phyloP scores from a whole-genome alignment of 768 basidiomycete species.

The Boletus coccyginus region DNA sequence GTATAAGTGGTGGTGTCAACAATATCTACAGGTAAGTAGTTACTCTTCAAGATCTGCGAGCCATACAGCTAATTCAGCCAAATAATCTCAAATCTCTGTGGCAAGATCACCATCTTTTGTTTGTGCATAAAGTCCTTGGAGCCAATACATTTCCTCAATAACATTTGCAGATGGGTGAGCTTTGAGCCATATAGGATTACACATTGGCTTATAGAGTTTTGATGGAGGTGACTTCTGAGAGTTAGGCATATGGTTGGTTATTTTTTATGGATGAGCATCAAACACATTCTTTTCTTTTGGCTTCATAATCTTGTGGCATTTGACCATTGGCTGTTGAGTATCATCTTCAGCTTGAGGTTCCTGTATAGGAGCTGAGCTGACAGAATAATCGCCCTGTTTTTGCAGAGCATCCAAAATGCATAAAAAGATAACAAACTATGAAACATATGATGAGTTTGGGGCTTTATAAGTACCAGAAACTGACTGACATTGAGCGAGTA shows the following conservation, averaged over 20 bases:
- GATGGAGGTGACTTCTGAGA: not conserved
- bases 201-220: not conserved
- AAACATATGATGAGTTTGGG: not conserved
- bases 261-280: not conserved
- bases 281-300: no score
- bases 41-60: no score
- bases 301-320: no score
- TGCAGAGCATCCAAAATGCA: not conserved
- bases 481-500: no score
- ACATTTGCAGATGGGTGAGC: not conserved
- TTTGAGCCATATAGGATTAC: not conserved
- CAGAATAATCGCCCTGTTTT: no score
- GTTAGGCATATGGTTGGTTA: not conserved
- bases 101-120: not conserved
- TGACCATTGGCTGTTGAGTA: no score
- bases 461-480: no score
- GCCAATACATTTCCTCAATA: not conserved
- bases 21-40: no score
- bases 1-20: no score
- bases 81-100: no score
- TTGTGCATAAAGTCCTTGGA: not conserved
- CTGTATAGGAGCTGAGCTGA: no score
- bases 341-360: no score
- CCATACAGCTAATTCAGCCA: not conserved
- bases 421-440: not conserved